phyloP scores from a whole-genome alignment of 257 asterid species.

The Catharanthus roseus region DNA sequence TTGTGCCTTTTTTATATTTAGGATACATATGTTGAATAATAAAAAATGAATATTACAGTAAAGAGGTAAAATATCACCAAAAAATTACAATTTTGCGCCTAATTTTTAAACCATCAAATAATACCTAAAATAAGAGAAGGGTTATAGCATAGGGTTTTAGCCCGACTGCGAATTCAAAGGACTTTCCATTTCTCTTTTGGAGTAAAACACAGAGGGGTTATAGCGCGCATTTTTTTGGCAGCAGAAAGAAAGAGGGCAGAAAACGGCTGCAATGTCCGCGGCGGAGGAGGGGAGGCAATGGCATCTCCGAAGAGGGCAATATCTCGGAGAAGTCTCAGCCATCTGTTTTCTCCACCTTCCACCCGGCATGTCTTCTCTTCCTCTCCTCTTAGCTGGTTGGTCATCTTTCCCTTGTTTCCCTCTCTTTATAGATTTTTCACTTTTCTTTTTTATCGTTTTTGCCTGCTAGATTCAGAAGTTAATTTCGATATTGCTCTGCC shows the following conservation, averaged over 20 bases:
- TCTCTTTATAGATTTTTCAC: not conserved
- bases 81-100: too few species aligned
- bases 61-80: too few species aligned
- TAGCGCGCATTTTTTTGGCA: too few species aligned
- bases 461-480: not conserved
- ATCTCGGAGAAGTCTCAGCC: slow-evolving; percentile 91
- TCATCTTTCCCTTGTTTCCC: not conserved
- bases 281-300: slow-evolving; percentile 26
- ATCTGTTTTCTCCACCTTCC: slow-evolving; percentile 81
- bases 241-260: not conserved
- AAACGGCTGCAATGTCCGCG: slow-evolving; percentile 12
- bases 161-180: too few species aligned
- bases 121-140: too few species aligned
- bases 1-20: too few species aligned
- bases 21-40: too few species aligned
- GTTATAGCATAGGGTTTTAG: too few species aligned
- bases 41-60: too few species aligned
- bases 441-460: not conserved
- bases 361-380: slow-evolving; percentile 41
- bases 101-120: too few species aligned
- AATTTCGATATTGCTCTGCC: not conserved
- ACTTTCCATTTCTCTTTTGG: too few species aligned
- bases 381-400: slow-evolving; percentile 77
- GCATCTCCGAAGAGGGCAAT: slow-evolving; percentile 51
- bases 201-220: too few species aligned